Evolutionary conservation across 2,329 filamentous ascomycete species (phyloP).

Genomic region (Fusarium albidum): DNA sequence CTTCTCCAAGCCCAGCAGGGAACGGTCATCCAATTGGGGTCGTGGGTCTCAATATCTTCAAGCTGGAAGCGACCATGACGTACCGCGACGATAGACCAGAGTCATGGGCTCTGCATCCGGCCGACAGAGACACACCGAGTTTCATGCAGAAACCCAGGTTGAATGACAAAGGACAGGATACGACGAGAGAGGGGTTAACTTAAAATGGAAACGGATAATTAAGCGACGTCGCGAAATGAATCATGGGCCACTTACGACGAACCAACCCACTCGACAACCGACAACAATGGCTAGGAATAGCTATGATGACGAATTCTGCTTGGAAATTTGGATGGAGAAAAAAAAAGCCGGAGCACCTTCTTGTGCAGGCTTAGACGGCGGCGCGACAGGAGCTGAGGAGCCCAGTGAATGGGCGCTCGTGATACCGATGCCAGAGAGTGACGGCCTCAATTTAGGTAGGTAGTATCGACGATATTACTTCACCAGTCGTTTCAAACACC

Average conservation of each 20-base stretch:
- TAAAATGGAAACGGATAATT: constrained; percentile 24
- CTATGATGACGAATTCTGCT: constrained; percentile 11
- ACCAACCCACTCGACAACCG: constrained; percentile 20
- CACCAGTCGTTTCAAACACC: neutral
- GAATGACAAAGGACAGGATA: constrained; percentile 1
- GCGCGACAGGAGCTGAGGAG: neutral
- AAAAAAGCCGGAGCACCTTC: constrained; percentile 1
- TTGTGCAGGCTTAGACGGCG: constrained; percentile 6
- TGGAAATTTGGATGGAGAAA: neutral
- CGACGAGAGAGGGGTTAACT: constrained; percentile 6
- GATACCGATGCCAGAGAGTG: constrained; percentile 2
- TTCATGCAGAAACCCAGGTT: neutral
- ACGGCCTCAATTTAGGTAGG: neutral
- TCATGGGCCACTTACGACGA: constrained; percentile 18
- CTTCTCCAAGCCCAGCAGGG: constrained; percentile 34
- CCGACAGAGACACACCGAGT: neutral
- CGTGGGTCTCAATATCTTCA: constrained; percentile 16
- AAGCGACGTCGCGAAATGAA: constrained; percentile 33
- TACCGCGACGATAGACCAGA: neutral
- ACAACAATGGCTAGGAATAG: constrained; percentile 24
- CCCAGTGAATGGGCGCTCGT: neutral
- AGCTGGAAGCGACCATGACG: constrained; percentile 15
- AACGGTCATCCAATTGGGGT: constrained; percentile 34
- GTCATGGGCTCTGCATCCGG: neutral
- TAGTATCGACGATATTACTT: too few relatives aligned